Evolutionary conservation across 2,329 filamentous ascomycete species (phyloP).

Genomic region (Phoma sp.): DNA sequence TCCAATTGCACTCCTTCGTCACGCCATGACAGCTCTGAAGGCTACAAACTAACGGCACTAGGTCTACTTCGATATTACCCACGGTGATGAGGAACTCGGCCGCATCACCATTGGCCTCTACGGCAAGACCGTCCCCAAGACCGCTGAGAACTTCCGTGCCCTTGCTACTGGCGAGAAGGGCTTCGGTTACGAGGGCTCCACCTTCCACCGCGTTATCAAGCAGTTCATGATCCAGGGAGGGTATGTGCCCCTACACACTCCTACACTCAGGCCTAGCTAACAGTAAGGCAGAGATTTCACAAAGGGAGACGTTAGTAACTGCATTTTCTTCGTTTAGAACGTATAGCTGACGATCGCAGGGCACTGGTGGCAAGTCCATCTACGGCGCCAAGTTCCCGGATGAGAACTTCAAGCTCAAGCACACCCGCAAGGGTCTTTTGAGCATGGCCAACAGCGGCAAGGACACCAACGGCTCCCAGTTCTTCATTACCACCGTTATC

Average conservation of each 20-base stretch:
- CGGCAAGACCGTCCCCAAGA: conserved; percentile 85
- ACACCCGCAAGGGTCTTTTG: conserved; percentile 82
- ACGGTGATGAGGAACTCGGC: conserved; percentile 77
- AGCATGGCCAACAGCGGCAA: conserved; percentile 77
- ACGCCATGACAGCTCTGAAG: not conserved
- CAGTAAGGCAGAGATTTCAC: conserved; percentile 84
- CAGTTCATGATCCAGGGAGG: conserved; percentile 92
- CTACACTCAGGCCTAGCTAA: not conserved
- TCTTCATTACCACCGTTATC: conserved; percentile 87
- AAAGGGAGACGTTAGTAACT: conserved; percentile 64
- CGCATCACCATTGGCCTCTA: conserved; percentile 84
- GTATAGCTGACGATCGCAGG: conserved; percentile 32
- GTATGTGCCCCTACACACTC: conserved; percentile 2
- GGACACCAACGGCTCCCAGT: conserved; percentile 80
- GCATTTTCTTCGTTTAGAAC: too few relatives aligned
- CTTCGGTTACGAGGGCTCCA: conserved; percentile 80
- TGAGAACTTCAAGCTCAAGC: conserved; percentile 95
- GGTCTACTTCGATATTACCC: conserved; percentile 84
- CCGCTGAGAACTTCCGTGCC: conserved; percentile 72
- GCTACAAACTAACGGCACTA: conserved; percentile 27
- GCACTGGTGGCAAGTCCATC: conserved; percentile 87
- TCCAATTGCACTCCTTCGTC: not conserved
- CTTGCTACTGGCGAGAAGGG: conserved; percentile 87
- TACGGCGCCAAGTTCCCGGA: conserved; percentile 85
- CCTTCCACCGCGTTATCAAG: conserved; percentile 91